Base-by-base conservation (phyloP, 2,329 filamentous ascomycete genomes). In the Pyrenochaeta sp. region DNA sequence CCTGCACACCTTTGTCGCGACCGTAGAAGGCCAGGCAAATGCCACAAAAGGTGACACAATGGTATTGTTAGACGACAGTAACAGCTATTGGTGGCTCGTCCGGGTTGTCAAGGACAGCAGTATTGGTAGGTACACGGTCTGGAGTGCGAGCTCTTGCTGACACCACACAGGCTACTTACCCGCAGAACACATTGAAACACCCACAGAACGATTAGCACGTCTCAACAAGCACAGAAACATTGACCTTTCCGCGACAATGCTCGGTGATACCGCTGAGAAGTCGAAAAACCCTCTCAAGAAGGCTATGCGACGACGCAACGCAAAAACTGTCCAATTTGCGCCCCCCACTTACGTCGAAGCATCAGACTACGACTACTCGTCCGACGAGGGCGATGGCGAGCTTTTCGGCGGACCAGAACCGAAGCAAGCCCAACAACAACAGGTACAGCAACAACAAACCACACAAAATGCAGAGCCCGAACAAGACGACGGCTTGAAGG, bases 1-100 rank as follows among this genome's bases (percentile, higher is more conserved):
- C 23, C 83, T 99, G 53, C 95, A 98, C 75, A 99, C 94, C 2
- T 99, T 99, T 71, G 91, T 97, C 61, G 95, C 95, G 23, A 98
- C 95, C 0, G 95, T 99, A 43, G 95, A 99, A 78, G 95, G 95
- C 23, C 95, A 99, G 78, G 95, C 95, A 58, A 99, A 98, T 81
- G 95, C 95, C 54, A 96, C 92, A 30, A 99, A 99, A 78, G 95
- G 95, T 45, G 95, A 99, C 72, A 98, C 94, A 12, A 99, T 99
- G 95, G 94, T 98, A 48, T 82, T 99, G 60, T 85, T 99, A 18
- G 95, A 99, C 71, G 95, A 99, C 70, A 98, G 92, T 79, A 99
- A 99, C 79, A 98, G 93, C 78, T 99, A 99, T 77, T 99, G 95
- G 95, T 99, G 95, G 95, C 85, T 99, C 56, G 95, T 99, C 12